These are phyloP conservation scores for Kwoniella pini DNA, from an alignment of 768 basidiomycete genomes.

Conservation along the genomic window DNA sequence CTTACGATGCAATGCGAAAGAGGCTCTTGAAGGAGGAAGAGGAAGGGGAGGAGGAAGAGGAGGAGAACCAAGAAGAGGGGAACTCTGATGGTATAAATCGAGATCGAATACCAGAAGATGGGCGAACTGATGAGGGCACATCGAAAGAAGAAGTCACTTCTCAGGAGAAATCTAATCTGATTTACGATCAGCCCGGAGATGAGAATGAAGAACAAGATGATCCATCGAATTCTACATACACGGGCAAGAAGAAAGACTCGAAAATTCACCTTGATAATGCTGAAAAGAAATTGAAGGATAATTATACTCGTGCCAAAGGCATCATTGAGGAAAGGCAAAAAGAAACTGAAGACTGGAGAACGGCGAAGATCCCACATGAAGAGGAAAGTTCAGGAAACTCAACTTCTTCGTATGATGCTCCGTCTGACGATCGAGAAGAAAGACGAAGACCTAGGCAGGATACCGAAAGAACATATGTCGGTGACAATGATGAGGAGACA, in stretches of 20 bases:
- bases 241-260: background rate
- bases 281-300: background rate
- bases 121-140: too few relatives aligned
- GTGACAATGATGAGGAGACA: background rate
- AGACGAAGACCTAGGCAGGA: conserved; percentile 13
- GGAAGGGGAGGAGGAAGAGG: background rate
- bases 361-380: background rate
- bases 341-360: background rate
- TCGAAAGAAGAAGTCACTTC: too few relatives aligned
- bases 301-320: background rate
- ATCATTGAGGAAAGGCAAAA: conserved; percentile 2
- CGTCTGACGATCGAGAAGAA: background rate
- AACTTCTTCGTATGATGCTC: background rate
- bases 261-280: background rate
- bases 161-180: background rate
- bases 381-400: background rate
- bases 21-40: conserved; percentile 6
- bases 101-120: background rate
- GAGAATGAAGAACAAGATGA: background rate
- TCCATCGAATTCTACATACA: background rate
- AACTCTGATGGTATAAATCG: background rate
- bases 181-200: too few relatives aligned
- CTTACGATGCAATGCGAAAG: conserved; percentile 27
- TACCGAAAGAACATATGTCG: conserved; percentile 3
- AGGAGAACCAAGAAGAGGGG: background rate